Percentiles rank a stretch among this genome's conserved stretches.
Evolutionary conservation across 1,284 basidiomycete species (phyloP).

Genomic region (Paramarasmius palmivorus): DNA sequence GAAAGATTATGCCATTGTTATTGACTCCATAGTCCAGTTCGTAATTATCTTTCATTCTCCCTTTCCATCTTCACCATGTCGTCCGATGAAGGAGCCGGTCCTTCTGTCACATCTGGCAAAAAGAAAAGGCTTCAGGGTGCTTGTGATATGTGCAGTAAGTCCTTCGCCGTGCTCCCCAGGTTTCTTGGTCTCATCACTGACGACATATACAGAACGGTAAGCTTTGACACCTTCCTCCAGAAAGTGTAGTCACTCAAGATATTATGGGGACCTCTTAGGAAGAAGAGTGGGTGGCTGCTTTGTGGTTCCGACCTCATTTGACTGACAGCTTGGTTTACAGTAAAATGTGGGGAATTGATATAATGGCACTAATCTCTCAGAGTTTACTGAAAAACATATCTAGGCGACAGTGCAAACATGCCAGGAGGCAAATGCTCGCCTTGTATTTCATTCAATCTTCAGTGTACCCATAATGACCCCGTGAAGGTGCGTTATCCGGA

Average conservation of each 20-base stretch:
- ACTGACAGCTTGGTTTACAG: background rate
- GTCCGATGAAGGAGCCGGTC: background rate
- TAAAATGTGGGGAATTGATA: background rate
- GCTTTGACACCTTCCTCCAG: background rate
- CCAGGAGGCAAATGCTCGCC: constrained; percentile 1
- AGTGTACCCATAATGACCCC: constrained; percentile 4
- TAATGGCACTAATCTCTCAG: background rate
- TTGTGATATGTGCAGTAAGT: constrained; percentile 6
- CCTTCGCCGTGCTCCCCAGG: too few relatives aligned
- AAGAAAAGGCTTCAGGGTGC: constrained; percentile 3
- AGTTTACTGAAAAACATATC: background rate
- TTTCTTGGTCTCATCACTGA: background rate
- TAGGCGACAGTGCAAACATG: constrained; percentile 3
- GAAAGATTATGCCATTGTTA: too few relatives aligned
- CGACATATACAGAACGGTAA: background rate
- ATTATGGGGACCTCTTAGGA: background rate
- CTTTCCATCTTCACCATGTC: background rate
- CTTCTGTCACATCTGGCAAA: background rate
- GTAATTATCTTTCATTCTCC: background rate
- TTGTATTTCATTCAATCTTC: background rate
- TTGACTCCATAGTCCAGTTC: background rate
- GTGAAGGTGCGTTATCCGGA: background rate
- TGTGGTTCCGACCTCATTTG: too few relatives aligned
- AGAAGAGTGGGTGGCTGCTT: background rate
- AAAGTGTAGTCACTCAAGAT: background rate